phyloP scores from a whole-genome alignment of 805 yeast species.

The Debaryomyces castellii region DNA sequence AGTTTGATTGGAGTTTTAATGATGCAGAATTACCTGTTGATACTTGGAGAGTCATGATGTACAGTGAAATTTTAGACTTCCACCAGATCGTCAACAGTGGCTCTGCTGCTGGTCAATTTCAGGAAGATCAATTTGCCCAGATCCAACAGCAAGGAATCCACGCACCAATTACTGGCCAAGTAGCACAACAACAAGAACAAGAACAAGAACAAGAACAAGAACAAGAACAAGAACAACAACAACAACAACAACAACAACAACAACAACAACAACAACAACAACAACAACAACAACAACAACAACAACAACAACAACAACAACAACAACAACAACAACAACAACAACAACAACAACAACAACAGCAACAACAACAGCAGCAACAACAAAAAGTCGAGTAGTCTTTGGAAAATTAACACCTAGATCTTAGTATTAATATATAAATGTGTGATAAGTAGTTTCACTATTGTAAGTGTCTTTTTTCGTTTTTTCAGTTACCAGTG shows the following conservation, averaged over 20 bases:
- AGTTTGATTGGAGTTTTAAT: constrained; percentile 97
- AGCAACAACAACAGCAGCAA: constrained; percentile 12
- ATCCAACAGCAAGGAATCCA: constrained; percentile 28
- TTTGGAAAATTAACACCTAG: background rate
- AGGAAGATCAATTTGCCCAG: constrained; percentile 22
- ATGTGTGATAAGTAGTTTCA: background rate
- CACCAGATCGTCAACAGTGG: constrained; percentile 69
- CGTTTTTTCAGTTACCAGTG: background rate
- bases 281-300: constrained; percentile 13
- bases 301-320: constrained; percentile 11
- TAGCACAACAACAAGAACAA: constrained; percentile 4
- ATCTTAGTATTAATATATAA: background rate
- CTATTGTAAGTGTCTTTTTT: background rate
- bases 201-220: constrained; percentile 13
- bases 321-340: constrained; percentile 14
- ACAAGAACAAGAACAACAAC: constrained; percentile 12
- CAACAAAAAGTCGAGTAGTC: constrained; percentile 14
- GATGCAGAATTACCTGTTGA: constrained; percentile 98
- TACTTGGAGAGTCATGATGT: constrained; percentile 99
- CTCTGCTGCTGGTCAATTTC: constrained; percentile 9
- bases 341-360: constrained; percentile 13
- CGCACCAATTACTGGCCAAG: constrained; percentile 16
- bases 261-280: constrained; percentile 12
- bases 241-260: constrained; percentile 13
- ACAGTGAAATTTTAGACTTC: constrained; percentile 92